Percentiles rank a stretch among this genome's conserved stretches.
Conservation (phyloP, 352 stramenopile genomes). For the Plasmopara muralis region DNA sequence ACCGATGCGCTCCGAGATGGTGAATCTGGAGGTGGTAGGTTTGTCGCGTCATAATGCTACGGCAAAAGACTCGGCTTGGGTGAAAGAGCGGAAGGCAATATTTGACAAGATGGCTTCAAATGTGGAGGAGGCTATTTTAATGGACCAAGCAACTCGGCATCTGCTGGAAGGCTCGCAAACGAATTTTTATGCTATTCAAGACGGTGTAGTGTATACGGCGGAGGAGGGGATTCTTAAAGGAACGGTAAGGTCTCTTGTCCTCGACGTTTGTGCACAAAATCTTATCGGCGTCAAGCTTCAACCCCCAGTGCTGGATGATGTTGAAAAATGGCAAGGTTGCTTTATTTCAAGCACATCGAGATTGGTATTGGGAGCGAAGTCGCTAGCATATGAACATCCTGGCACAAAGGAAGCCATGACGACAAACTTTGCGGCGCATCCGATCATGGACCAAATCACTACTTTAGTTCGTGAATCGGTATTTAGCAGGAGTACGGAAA, state of each 20-base stretch:
- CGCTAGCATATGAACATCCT: slow-evolving; percentile 44
- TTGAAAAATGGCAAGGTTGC: slow-evolving; percentile 62
- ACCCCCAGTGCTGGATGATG: slow-evolving; percentile 43
- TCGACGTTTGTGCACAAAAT: slow-evolving; percentile 53
- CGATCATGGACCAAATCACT: slow-evolving; percentile 42
- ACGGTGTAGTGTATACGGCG: slow-evolving; percentile 52
- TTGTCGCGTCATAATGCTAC: slow-evolving; percentile 64
- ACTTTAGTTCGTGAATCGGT: slow-evolving; percentile 41
- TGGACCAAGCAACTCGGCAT: slow-evolving; percentile 52
- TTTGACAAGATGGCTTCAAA: slow-evolving; percentile 59
- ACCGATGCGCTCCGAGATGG: slow-evolving; percentile 44
- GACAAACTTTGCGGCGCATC: slow-evolving; percentile 28
- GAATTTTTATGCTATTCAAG: slow-evolving; percentile 69
- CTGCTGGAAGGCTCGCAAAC: slow-evolving; percentile 78
- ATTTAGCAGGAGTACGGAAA: slow-evolving; percentile 42
- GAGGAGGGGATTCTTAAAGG: slow-evolving; percentile 71
- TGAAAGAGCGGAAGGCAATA: slow-evolving; percentile 65
- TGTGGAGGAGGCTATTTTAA: slow-evolving; percentile 65
- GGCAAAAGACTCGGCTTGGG: slow-evolving; percentile 72
- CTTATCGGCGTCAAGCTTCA: slow-evolving; percentile 47
- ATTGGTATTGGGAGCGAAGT: slow-evolving; percentile 52
- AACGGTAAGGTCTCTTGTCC: slow-evolving; percentile 64
- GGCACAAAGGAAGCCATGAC: slow-evolving; percentile 21
- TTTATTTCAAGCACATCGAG: slow-evolving; percentile 84
- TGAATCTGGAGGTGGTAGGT: slow-evolving; percentile 71